Evolutionary conservation across 2,329 filamentous ascomycete genomes (phyloP).

Genomic region (Botrytis galanthina): DNA sequence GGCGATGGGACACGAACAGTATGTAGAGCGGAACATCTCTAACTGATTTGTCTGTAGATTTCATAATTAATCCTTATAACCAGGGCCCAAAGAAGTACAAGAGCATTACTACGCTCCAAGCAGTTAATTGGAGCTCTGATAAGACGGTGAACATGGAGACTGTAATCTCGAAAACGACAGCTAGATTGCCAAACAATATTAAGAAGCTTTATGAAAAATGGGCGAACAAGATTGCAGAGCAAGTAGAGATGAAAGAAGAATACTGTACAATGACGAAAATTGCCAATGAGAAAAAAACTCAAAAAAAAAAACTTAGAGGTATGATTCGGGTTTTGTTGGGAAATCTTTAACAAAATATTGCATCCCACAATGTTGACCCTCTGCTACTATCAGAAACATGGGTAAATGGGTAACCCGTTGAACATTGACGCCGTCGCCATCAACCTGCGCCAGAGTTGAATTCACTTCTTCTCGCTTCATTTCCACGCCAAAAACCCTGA

Average conservation of each 20-base stretch:
- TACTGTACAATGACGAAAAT: too few relatives aligned
- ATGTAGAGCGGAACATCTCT: neutral
- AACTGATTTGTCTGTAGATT: neutral
- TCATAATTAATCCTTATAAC: neutral
- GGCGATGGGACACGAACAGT: neutral
- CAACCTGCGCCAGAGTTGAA: neutral
- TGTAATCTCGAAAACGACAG: neutral
- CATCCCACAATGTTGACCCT: neutral
- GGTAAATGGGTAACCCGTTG: neutral
- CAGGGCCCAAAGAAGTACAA: neutral
- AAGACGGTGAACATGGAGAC: neutral
- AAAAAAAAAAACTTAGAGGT: neutral
- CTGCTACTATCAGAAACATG: neutral
- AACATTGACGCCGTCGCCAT: neutral
- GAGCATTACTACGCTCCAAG: neutral
- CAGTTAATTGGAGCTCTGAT: neutral
- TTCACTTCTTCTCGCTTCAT: neutral
- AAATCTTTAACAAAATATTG: neutral
- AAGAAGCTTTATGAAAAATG: neutral
- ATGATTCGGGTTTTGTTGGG: neutral
- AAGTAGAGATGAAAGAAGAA: neutral
- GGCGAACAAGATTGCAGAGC: neutral
- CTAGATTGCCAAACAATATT: neutral
- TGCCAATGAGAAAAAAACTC: neutral
- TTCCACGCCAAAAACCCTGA: neutral